Conservation (phyloP, 1,284 basidiomycete genomes). For the Hemileia vastatrix region DNA sequence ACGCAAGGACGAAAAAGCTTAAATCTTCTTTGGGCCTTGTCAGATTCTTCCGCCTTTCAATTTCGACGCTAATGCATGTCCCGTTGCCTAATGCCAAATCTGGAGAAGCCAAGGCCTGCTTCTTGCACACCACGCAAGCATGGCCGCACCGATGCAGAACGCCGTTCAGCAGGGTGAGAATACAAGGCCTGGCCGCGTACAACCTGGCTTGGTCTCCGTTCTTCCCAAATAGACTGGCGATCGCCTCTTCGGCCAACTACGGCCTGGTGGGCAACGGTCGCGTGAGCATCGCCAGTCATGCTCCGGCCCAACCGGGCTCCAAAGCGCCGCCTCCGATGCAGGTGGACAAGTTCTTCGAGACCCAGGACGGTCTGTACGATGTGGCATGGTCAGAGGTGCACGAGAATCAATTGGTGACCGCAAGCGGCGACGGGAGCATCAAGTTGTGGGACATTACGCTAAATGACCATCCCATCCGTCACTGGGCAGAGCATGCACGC, state of each 20-base stretch:
- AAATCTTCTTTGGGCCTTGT: too few species aligned
- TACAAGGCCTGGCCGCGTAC: constrained; percentile 80
- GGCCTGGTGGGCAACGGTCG: constrained; percentile 90
- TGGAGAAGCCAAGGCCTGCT: too few species aligned
- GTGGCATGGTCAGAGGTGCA: constrained; percentile 85
- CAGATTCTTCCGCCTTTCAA: too few species aligned
- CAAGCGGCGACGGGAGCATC: constrained; percentile 81
- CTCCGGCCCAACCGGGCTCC: too few species aligned
- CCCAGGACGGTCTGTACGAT: constrained; percentile 86
- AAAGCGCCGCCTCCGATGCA: too few species aligned
- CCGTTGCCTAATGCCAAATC: too few species aligned
- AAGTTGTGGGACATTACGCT: constrained; percentile 83
- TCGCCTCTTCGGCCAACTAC: constrained; percentile 87
- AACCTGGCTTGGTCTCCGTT: constrained; percentile 84
- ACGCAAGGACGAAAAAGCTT: too few species aligned
- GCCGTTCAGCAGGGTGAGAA: too few species aligned
- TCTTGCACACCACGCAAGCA: too few species aligned
- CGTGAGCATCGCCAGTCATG: constrained; percentile 60
- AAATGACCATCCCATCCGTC: constrained; percentile 75
- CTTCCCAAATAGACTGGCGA: constrained; percentile 65
- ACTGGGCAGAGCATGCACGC: constrained; percentile 84
- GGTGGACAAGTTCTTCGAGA: too few species aligned
- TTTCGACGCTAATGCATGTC: too few species aligned
- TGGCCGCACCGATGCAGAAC: too few species aligned
- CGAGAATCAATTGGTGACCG: constrained; percentile 84